Conservation (phyloP, 2,329 filamentous ascomycete species). For the Chrysoporthe cubensis region DNA sequence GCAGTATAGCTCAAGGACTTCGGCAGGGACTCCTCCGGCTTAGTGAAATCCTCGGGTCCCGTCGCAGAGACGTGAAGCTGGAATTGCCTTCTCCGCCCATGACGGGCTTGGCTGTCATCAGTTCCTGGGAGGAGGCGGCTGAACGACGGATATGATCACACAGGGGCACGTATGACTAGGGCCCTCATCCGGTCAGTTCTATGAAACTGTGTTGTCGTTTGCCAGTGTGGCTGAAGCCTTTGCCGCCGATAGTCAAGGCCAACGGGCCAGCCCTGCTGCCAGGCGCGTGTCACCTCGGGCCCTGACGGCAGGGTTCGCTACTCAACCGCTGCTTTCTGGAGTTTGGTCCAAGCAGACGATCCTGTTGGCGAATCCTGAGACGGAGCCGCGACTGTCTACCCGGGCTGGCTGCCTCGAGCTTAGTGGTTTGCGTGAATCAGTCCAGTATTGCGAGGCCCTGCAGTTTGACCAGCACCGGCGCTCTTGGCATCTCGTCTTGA, state of each 20-base stretch:
- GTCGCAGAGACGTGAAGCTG: background rate
- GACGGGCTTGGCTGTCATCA: background rate
- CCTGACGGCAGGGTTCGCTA: background rate
- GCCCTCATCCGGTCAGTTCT: background rate
- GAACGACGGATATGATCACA: background rate
- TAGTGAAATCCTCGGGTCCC: background rate
- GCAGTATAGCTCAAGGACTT: background rate
- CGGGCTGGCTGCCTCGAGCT: background rate
- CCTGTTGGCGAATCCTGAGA: background rate
- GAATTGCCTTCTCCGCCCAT: background rate
- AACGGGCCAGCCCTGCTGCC: too few relatives aligned
- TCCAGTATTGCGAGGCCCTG: background rate
- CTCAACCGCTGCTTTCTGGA: background rate
- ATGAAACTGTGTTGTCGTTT: background rate
- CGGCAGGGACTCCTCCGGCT: background rate
- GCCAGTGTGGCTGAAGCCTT: too few relatives aligned
- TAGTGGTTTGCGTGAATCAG: background rate
- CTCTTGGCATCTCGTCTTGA: constrained; percentile 14
- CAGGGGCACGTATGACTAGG: constrained; percentile 3
- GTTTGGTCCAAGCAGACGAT: background rate
- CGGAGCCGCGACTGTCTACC: background rate
- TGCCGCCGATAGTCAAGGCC: too few relatives aligned
- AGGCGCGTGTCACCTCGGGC: background rate
- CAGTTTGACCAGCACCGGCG: background rate
- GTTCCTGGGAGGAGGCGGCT: background rate